These are phyloP conservation scores for Penicillium malachiteum DNA, from an alignment of 495 filamentous ascomycete genomes.

Conservation along the genomic window DNA sequence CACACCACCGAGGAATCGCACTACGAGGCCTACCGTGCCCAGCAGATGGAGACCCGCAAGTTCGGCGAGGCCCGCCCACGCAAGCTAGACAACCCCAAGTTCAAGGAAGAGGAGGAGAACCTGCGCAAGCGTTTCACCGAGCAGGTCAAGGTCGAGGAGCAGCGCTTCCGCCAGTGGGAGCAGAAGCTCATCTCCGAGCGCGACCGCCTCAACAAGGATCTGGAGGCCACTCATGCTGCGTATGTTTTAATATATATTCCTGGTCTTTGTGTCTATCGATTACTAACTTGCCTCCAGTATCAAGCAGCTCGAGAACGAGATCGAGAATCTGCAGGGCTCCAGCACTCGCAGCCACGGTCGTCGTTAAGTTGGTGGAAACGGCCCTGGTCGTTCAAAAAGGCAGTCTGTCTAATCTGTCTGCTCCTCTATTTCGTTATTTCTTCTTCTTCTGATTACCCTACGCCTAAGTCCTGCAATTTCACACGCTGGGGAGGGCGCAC, in stretches of 20 bases:
- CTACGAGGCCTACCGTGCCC: slow-evolving; percentile 98
- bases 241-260: slow-evolving; percentile 38
- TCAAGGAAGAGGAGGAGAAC: slow-evolving; percentile 99
- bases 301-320: slow-evolving; percentile 90
- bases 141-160: slow-evolving; percentile 99
- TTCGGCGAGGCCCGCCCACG: slow-evolving; percentile 95
- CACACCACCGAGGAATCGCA: slow-evolving; percentile 98
- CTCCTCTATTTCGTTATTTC: slow-evolving; percentile 32
- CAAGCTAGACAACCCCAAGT: slow-evolving; percentile 99
- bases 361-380: slow-evolving; percentile 59
- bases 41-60: slow-evolving; percentile 99
- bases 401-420: slow-evolving; percentile 29
- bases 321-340: slow-evolving; percentile 91
- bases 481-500: slow-evolving; percentile 29
- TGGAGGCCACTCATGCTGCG: slow-evolving; percentile 95
- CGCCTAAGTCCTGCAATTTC: slow-evolving; percentile 33
- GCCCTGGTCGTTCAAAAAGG: slow-evolving; percentile 34
- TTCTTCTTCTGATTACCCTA: slow-evolving; percentile 43
- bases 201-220: slow-evolving; percentile 97
- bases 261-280: neutral
- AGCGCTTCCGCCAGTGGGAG: slow-evolving; percentile 98
- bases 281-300: slow-evolving; percentile 57
- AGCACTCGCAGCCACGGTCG: slow-evolving; percentile 92
- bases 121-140: slow-evolving; percentile 98
- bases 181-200: slow-evolving; percentile 98